These are phyloP conservation scores for Aspergillus fijiensis DNA, from an alignment of 2,329 filamentous ascomycete species.

Conservation along the genomic window DNA sequence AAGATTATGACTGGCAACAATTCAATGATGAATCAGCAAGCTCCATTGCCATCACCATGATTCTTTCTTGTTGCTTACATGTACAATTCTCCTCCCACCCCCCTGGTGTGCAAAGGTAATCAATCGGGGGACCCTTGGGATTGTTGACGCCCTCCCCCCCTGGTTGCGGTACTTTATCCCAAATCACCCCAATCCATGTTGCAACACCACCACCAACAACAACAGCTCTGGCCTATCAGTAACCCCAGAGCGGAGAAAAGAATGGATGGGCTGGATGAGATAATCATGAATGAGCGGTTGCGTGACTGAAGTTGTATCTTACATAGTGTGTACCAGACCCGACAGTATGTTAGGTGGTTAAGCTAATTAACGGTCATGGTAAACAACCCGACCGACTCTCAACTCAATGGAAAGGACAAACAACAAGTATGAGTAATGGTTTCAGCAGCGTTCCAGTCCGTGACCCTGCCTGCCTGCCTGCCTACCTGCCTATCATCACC, in stretches of 20 bases:
- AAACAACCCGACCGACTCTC: neutral
- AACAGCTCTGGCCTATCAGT: no score
- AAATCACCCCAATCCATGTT: no score
- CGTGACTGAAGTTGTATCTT: neutral
- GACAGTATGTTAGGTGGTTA: neutral
- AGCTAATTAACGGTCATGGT: neutral
- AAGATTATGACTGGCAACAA: no score
- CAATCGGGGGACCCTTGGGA: neutral
- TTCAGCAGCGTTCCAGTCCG: constrained; percentile 9
- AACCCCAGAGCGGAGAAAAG: neutral
- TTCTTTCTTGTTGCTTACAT: neutral
- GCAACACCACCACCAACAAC: no score
- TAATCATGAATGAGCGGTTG: neutral
- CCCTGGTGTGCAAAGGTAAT: neutral
- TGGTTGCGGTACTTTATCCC: no score
- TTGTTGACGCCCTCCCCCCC: neutral
- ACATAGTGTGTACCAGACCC: neutral
- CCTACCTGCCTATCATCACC: constrained; percentile 8
- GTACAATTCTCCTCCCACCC: no score
- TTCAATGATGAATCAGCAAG: constrained; percentile 1
- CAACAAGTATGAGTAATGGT: neutral
- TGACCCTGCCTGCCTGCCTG: constrained; percentile 3
- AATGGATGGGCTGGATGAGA: constrained; percentile 1
- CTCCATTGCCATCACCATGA: neutral
- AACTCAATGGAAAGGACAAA: neutral